phyloP scores from a whole-genome alignment of 768 basidiomycete species.

The Lactarius psammicola region DNA sequence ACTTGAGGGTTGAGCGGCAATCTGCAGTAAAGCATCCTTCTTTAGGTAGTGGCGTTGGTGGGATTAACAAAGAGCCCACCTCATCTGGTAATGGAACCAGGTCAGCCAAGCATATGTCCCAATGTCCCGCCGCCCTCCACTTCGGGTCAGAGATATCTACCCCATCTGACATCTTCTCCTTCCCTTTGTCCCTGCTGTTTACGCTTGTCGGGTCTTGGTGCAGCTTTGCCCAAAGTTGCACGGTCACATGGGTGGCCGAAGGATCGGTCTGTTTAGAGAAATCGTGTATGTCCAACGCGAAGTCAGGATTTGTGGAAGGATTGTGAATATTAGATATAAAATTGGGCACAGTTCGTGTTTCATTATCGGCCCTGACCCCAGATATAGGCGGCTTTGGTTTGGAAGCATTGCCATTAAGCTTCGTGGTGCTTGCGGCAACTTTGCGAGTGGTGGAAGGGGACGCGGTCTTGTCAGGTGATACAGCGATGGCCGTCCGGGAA shows the following conservation, averaged over 20 bases:
- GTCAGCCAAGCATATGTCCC: conserved; percentile 60
- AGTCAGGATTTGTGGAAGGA: conserved; percentile 83
- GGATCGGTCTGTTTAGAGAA: conserved; percentile 56
- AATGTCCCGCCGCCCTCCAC: conserved; percentile 69
- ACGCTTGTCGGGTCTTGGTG: conserved; percentile 22
- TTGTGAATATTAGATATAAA: conserved; percentile 78
- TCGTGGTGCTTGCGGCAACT: not conserved
- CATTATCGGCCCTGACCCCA: conserved; percentile 10
- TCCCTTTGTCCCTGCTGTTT: conserved; percentile 19
- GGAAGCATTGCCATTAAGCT: conserved; percentile 11
- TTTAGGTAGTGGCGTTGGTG: conserved; percentile 5
- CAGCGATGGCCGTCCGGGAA: conserved; percentile 4
- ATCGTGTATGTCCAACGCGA: conserved; percentile 57
- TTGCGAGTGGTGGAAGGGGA: conserved; percentile 10
- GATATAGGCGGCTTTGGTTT: conserved; percentile 17
- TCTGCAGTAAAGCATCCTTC: conserved; percentile 32
- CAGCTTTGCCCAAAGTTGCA: conserved; percentile 57
- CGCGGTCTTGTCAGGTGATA: conserved; percentile 4
- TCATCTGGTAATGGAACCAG: conserved; percentile 59
- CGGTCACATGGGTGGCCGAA: conserved; percentile 49
- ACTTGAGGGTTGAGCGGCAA: conserved; percentile 41
- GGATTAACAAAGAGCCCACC: conserved; percentile 45
- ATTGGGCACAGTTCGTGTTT: conserved; percentile 45
- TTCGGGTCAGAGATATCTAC: conserved; percentile 31
- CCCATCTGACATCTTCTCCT: conserved; percentile 20